Conservation (phyloP, 768 basidiomycete species). For the Imleria badia region DNA sequence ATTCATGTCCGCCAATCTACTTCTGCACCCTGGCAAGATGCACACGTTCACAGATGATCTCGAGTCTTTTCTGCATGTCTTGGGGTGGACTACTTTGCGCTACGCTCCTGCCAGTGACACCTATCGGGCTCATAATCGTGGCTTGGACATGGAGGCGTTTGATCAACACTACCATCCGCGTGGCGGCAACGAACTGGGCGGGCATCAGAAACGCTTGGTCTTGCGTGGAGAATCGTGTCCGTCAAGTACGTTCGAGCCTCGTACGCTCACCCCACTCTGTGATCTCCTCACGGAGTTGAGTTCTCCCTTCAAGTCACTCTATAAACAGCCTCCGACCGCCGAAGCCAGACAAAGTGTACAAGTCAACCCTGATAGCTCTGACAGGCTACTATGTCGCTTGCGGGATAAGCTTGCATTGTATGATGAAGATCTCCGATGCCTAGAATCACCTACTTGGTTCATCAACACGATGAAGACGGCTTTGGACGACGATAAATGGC, state of each 20-base stretch:
- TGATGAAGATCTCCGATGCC: background rate
- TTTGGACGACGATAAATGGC: background rate
- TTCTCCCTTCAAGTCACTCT: background rate
- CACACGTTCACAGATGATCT: constrained; percentile 32
- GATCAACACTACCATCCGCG: too few species aligned
- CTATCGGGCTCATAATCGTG: background rate
- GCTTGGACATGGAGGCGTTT: background rate
- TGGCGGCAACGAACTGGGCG: too few species aligned
- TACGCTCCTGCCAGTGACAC: background rate
- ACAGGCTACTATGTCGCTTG: too few species aligned
- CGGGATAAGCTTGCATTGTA: too few species aligned
- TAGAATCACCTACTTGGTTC: background rate
- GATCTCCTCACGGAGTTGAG: background rate
- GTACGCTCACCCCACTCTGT: background rate
- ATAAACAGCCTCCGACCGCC: background rate
- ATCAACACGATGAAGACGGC: background rate
- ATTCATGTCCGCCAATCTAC: constrained; percentile 14
- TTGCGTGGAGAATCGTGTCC: background rate
- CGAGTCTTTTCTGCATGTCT: constrained; percentile 31
- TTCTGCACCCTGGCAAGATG: constrained; percentile 11
- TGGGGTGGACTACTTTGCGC: background rate
- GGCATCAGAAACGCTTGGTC: background rate
- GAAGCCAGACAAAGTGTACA: too few species aligned
- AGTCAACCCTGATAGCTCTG: too few species aligned
- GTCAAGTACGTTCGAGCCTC: background rate